These are phyloP conservation scores for Chalciporus sp. DNA, from an alignment of 1,284 basidiomycete genomes.

Conservation along the genomic window DNA sequence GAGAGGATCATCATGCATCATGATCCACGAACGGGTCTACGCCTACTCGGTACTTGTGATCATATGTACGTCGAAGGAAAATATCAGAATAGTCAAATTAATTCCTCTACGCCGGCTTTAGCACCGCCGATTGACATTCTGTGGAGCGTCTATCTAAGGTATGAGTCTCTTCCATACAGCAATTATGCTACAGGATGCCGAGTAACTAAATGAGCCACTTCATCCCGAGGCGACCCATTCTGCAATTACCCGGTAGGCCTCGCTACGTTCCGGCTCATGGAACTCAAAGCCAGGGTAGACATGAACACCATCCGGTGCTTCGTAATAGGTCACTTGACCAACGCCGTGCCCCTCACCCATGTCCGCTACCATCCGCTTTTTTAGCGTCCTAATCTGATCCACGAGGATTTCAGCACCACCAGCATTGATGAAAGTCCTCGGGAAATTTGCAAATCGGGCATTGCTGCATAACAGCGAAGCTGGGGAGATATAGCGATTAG, in stretches of 20 bases:
- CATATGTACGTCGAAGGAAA: slow-evolving; percentile 13
- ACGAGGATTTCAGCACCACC: slow-evolving; percentile 28
- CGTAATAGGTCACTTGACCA: slow-evolving; percentile 24
- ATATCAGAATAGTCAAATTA: slow-evolving; percentile 9
- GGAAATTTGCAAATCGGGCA: slow-evolving; percentile 31
- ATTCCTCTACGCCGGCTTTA: slow-evolving; percentile 17
- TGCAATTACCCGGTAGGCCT: slow-evolving; percentile 11
- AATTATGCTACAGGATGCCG: slow-evolving; percentile 17
- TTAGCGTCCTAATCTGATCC: slow-evolving; percentile 31
- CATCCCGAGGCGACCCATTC: slow-evolving; percentile 25
- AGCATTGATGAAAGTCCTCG: slow-evolving; percentile 23
- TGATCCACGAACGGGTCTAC: slow-evolving; percentile 5
- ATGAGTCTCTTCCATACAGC: slow-evolving; percentile 10
- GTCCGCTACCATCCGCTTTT: slow-evolving; percentile 25
- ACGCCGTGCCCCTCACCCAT: slow-evolving; percentile 26
- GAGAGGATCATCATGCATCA: background rate
- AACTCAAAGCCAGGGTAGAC: slow-evolving; percentile 21
- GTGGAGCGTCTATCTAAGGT: slow-evolving; percentile 12
- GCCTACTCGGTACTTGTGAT: slow-evolving; percentile 4
- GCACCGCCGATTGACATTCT: slow-evolving; percentile 13
- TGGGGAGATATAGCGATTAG: slow-evolving; percentile 20
- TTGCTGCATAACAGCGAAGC: slow-evolving; percentile 20
- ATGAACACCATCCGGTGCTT: slow-evolving; percentile 23
- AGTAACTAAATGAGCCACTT: slow-evolving; percentile 25
- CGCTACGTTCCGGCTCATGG: slow-evolving; percentile 22